Percentiles rank a stretch among this genome's conserved stretches.
Conservation (phyloP, 2,329 filamentous ascomycete species). For the Verticillium dahliae region DNA sequence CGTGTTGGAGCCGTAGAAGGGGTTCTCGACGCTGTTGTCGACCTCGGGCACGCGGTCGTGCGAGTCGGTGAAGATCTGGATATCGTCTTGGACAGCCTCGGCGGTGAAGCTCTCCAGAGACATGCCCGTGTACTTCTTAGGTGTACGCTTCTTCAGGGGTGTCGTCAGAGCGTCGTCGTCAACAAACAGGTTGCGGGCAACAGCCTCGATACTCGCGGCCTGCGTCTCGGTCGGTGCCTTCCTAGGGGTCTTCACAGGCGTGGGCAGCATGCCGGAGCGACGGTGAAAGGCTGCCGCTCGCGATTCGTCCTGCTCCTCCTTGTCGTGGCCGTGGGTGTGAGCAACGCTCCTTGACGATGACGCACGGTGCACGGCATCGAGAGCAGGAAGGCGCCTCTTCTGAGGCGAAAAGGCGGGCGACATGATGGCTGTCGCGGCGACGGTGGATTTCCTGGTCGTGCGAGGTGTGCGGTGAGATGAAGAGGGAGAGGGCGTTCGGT, state of each 20-base stretch:
- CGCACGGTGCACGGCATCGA: slow-evolving; percentile 40
- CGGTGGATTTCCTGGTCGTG: slow-evolving; percentile 20
- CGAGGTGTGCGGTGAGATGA: slow-evolving; percentile 27
- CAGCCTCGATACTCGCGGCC: slow-evolving; percentile 41
- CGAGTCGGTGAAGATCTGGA: slow-evolving; percentile 71
- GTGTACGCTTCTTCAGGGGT: slow-evolving; percentile 48
- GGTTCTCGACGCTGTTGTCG: slow-evolving; percentile 62
- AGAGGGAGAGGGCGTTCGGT: slow-evolving; percentile 51
- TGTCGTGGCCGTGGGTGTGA: slow-evolving; percentile 24
- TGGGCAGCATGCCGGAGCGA: slow-evolving; percentile 58
- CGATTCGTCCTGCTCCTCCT: slow-evolving; percentile 13
- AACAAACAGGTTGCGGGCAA: slow-evolving; percentile 59
- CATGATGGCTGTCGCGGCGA: slow-evolving; percentile 17
- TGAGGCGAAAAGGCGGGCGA: slow-evolving; percentile 17
- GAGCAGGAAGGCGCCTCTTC: slow-evolving; percentile 42
- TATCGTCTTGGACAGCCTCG: slow-evolving; percentile 51
- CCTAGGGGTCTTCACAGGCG: slow-evolving; percentile 70
- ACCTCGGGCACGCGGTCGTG: slow-evolving; percentile 68
- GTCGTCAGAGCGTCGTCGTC: slow-evolving; percentile 49
- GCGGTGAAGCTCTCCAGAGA: slow-evolving; percentile 52
- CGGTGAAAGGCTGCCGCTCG: slow-evolving; percentile 21
- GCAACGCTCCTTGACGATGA: slow-evolving; percentile 36
- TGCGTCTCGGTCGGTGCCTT: slow-evolving; percentile 51
- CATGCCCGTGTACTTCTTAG: slow-evolving; percentile 50
- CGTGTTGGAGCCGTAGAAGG: slow-evolving; percentile 53